A percentile compares a stretch with the other conserved stretches of the same genome.
phyloP scores from a whole-genome alignment of 805 yeast species.

The Ogataea methylovora region DNA sequence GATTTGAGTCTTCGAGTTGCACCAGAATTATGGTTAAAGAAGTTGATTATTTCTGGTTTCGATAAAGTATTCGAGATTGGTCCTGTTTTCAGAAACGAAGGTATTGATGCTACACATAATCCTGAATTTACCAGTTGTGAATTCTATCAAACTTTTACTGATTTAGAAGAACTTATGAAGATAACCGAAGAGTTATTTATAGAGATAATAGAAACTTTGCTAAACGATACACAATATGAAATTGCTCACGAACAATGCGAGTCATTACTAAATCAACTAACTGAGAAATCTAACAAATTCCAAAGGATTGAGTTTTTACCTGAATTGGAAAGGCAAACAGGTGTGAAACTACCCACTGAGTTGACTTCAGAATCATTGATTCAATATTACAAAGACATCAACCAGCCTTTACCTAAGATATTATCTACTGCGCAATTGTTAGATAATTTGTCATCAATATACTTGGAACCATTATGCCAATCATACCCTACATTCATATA shows the following conservation, averaged over 20 bases:
- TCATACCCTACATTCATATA: conserved; percentile 61
- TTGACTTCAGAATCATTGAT: conserved; percentile 33
- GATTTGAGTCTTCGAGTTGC: conserved; percentile 73
- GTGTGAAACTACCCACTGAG: conserved; percentile 37
- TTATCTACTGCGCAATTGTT: conserved; percentile 53
- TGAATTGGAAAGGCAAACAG: conserved; percentile 49
- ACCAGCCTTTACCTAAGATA: conserved; percentile 27
- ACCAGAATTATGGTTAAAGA: conserved; percentile 91
- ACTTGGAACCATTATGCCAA: conserved; percentile 56
- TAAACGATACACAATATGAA: conserved; percentile 8
- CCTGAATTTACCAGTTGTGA: conserved; percentile 93
- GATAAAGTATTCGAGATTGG: conserved; percentile 87
- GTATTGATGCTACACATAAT: conserved; percentile 86
- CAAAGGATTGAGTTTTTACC: conserved; percentile 56
- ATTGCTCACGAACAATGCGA: conserved; percentile 17
- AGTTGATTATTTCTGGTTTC: conserved; percentile 75
- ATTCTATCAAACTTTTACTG: conserved; percentile 69
- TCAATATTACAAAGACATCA: conserved; percentile 30
- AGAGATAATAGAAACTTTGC: conserved; percentile 28
- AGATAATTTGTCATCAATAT: conserved; percentile 54
- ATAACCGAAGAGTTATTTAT: conserved; percentile 54
- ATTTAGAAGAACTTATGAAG: conserved; percentile 56
- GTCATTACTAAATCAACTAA: conserved; percentile 8
- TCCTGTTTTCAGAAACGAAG: conserved; percentile 81
- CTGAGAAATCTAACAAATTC: conserved; percentile 22